Evolutionary conservation across 768 basidiomycete genomes (phyloP).

Genomic region (Panaeolus cyanescens): DNA sequence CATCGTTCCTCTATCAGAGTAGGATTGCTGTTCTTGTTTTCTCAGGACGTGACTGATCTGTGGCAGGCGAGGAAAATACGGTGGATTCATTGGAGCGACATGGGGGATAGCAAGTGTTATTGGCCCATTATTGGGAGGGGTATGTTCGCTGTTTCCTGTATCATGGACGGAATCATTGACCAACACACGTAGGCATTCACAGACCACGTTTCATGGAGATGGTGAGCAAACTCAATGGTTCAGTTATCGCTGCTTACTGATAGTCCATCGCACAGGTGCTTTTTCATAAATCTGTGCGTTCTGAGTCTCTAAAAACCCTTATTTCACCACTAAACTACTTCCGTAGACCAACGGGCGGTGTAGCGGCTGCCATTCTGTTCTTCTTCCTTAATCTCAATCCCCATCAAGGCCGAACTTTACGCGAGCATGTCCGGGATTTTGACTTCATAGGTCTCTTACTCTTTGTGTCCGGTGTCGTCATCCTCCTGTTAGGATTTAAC

Average conservation of each 20-base stretch:
- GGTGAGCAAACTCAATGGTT: slow-evolving; percentile 45
- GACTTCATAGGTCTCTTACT: slow-evolving; percentile 69
- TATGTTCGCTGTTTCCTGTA: slow-evolving; percentile 40
- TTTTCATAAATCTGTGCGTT: slow-evolving; percentile 70
- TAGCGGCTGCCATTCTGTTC: slow-evolving; percentile 61
- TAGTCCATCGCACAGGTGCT: slow-evolving; percentile 49
- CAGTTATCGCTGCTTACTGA: slow-evolving; percentile 3
- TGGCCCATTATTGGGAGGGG: slow-evolving; percentile 83
- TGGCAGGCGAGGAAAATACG: slow-evolving; percentile 66
- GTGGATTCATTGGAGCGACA: slow-evolving; percentile 74
- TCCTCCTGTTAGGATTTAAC: slow-evolving; percentile 71
- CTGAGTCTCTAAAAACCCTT: neutral
- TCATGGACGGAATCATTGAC: too few relatives aligned
- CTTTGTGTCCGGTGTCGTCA: slow-evolving; percentile 64
- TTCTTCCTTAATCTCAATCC: slow-evolving; percentile 78
- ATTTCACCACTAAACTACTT: neutral
- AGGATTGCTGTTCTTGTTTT: slow-evolving; percentile 21
- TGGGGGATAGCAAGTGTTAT: slow-evolving; percentile 76
- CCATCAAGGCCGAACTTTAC: slow-evolving; percentile 54
- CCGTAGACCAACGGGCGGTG: slow-evolving; percentile 69
- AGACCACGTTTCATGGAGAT: slow-evolving; percentile 76
- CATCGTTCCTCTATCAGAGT: slow-evolving; percentile 82
- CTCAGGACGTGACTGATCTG: slow-evolving; percentile 2
- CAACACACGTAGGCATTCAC: slow-evolving; percentile 65
- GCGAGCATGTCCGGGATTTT: slow-evolving; percentile 59